Evolutionary conservation across 257 asterid species (phyloP).

Genomic region (Solanum pimpinellifolium): DNA sequence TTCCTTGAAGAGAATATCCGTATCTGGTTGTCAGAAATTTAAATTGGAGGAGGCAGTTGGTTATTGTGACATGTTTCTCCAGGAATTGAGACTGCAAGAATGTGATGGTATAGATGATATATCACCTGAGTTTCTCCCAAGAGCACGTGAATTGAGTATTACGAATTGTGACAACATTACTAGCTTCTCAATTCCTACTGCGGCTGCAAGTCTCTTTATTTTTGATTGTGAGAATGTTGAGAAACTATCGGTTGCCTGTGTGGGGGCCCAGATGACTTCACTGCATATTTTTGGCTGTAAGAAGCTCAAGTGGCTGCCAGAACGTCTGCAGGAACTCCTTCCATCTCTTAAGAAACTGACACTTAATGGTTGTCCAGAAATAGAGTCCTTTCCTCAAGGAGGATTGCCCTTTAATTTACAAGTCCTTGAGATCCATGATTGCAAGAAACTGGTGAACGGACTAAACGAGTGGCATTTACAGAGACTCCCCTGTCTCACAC

Average conservation of each 20-base stretch:
- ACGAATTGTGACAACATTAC: rapidly evolving
- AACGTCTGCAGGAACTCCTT: too few relatives aligned
- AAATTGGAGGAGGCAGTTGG: neutral
- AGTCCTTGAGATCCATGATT: rapidly evolving
- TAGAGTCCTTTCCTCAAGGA: neutral
- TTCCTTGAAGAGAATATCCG: neutral
- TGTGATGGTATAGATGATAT: too few relatives aligned
- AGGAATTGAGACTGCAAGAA: rapidly evolving
- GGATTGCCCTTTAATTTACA: neutral
- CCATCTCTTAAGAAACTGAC: rapidly evolving
- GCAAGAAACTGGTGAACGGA: neutral
- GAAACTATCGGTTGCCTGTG: neutral
- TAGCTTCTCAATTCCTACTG: neutral
- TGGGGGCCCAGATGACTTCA: neutral
- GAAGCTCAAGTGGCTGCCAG: neutral
- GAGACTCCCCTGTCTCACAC: neutral
- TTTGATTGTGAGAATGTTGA: neutral
- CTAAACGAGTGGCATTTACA: neutral
- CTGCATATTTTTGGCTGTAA: rapidly evolving
- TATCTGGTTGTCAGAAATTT: rapidly evolving
- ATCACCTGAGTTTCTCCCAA: neutral
- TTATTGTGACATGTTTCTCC: too few relatives aligned
- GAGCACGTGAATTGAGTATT: rapidly evolving
- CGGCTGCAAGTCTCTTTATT: neutral
- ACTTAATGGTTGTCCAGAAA: neutral